Base-by-base conservation (phyloP, 1,139 yeast genomes). In the Kodamaea arcana region DNA sequence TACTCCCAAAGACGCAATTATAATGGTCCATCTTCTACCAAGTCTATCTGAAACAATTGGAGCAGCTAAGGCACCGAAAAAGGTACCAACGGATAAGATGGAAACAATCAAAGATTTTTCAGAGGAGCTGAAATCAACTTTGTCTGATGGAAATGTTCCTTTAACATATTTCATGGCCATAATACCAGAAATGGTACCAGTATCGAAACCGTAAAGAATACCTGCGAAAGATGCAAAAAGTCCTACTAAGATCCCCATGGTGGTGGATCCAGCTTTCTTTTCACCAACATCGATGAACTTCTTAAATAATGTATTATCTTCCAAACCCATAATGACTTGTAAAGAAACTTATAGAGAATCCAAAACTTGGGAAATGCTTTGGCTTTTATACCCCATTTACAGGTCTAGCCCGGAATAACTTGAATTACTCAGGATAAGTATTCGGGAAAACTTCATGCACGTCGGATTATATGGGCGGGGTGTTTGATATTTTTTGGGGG, bases 101-200 rank as follows among this genome's bases (percentile, higher is more conserved):
- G 54, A 46, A 16, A 53, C 56, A 24, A 53, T 46, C 36, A 48
- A 41, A 17, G n/a, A n/a, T n/a, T n/a, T n/a, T n/a, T n/a, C n/a
- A n/a, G n/a, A n/a, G n/a, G n/a, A n/a, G n/a, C n/a, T n/a, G n/a
- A n/a, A n/a, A n/a, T n/a, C n/a, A 43, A 79, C 79, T 39, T 46
- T 26, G 44, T 64, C 57, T 18, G 52, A 49, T 20, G 72, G 69
- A 11, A 11, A 8, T 8, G 23, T 20, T 8, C 23, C 23, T 35
- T 60, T 62, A 54, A 80, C 86, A 47, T 78, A 79, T 4, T 74
- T 61, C 85, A 82, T 80, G 49, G 79, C 80, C 53, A 83, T 72
- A 48, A 83, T 80, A 51, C 94, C 94, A 26, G 83, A 75, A 52
- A 82, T 81, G 46, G 87, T 80, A 62, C 88, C 88, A 20, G 88